These are phyloP conservation scores for Saccharomycopsis vini DNA, from an alignment of 805 yeast species.

Conservation along the genomic window DNA sequence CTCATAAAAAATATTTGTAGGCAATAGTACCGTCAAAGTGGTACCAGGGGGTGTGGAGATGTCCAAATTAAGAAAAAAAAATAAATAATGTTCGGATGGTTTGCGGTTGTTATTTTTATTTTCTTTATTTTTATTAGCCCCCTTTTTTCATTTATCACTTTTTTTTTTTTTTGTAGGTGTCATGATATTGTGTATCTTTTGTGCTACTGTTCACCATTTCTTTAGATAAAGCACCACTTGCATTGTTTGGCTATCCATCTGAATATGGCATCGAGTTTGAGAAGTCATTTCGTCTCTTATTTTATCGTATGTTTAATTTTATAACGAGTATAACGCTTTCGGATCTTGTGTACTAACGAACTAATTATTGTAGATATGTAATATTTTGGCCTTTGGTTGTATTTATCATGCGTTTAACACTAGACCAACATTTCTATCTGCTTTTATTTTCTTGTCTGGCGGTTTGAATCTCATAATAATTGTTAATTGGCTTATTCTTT, in stretches of 20 bases:
- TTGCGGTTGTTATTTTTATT: background rate
- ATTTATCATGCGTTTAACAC: constrained; percentile 23
- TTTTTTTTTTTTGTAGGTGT: too few relatives aligned
- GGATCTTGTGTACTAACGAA: background rate
- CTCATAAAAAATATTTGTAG: too few relatives aligned
- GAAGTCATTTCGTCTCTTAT: background rate
- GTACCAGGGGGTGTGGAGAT: too few relatives aligned
- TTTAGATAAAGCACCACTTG: too few relatives aligned
- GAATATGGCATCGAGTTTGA: background rate
- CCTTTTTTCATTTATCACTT: background rate
- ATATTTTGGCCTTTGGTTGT: constrained; percentile 28
- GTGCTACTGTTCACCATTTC: too few relatives aligned
- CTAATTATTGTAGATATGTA: constrained; percentile 20
- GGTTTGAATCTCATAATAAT: constrained; percentile 37
- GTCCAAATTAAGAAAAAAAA: too few relatives aligned
- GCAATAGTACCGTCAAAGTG: too few relatives aligned
- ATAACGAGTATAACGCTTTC: background rate
- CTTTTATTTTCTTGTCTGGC: constrained; percentile 41
- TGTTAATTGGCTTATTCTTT: constrained; percentile 36
- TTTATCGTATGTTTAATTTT: constrained; percentile 1
- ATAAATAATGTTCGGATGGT: background rate
- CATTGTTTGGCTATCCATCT: too few relatives aligned
- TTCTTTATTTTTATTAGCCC: background rate
- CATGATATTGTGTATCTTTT: too few relatives aligned
- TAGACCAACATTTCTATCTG: constrained; percentile 29